Conservation (phyloP, 257 asterid genomes). For the Salvia hispanica region DNA sequence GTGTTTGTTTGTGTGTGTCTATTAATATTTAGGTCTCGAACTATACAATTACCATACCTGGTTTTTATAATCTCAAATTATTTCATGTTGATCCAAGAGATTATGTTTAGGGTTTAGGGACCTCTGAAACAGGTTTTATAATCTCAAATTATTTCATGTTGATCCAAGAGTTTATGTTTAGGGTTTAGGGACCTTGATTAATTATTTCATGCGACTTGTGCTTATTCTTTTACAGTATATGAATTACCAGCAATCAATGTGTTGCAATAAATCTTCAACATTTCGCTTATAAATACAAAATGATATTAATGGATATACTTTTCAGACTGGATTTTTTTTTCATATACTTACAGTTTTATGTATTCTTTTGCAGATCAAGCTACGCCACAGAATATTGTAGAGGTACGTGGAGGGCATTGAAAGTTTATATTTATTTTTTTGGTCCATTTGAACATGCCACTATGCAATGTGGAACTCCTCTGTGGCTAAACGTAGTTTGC, state of each 20-base stretch:
- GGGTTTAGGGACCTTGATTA: no score
- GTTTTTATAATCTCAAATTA: neutral
- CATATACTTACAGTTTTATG: neutral
- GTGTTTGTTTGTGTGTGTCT: neutral
- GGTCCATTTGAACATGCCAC: slow-evolving; percentile 17
- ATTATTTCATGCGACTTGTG: neutral
- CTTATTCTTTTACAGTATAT: slow-evolving; percentile 12
- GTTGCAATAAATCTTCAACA: neutral
- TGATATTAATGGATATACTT: neutral
- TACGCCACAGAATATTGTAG: slow-evolving; percentile 35
- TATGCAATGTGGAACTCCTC: slow-evolving; percentile 11
- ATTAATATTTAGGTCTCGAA: neutral
- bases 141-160: no score
- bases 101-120: no score
- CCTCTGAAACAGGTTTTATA: no score
- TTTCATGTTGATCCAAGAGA: no score
- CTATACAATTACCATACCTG: neutral
- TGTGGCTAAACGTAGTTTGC: neutral
- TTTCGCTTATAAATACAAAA: neutral
- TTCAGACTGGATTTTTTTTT: slow-evolving; percentile 1
- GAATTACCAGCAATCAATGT: slow-evolving; percentile 1
- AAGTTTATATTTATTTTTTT: slow-evolving; percentile 19
- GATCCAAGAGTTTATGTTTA: no score
- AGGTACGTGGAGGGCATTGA: slow-evolving; percentile 43
- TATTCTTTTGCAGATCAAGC: slow-evolving; percentile 45